Evolutionary conservation across 2,329 filamentous ascomycete genomes (phyloP).

Genomic region (Lachnellula subtilissima): DNA sequence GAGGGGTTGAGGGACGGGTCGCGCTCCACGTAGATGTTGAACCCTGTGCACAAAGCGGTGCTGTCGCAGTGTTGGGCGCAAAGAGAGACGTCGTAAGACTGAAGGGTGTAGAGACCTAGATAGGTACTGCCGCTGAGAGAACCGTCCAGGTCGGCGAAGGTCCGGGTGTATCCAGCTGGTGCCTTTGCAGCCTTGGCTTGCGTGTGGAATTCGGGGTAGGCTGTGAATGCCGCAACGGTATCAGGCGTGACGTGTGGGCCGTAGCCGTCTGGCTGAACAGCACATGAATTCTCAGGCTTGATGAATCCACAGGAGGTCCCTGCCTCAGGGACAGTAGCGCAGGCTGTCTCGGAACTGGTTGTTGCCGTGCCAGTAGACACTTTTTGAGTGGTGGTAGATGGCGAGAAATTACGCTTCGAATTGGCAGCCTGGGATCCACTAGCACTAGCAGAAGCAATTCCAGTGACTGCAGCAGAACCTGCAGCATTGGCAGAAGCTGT

Average conservation of each 20-base stretch:
- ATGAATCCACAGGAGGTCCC: slow-evolving; percentile 36
- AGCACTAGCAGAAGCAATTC: slow-evolving; percentile 12
- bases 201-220: slow-evolving; percentile 17
- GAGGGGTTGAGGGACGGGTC: slow-evolving; percentile 32
- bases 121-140: slow-evolving; percentile 24
- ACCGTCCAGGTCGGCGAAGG: slow-evolving; percentile 30
- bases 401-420: not conserved
- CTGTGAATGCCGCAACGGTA: slow-evolving; percentile 30
- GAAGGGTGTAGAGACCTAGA: slow-evolving; percentile 25
- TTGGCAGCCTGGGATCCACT: slow-evolving; percentile 2
- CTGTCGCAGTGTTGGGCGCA: slow-evolving; percentile 27
- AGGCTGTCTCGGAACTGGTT: slow-evolving; percentile 24
- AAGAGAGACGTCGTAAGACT: slow-evolving; percentile 25
- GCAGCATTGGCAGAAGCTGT: slow-evolving; percentile 16
- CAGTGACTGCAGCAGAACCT: slow-evolving; percentile 18
- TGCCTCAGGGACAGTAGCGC: slow-evolving; percentile 28
- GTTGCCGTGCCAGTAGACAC: slow-evolving; percentile 18
- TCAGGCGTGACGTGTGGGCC: slow-evolving; percentile 32
- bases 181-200: slow-evolving; percentile 24
- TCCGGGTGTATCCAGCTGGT: slow-evolving; percentile 29
- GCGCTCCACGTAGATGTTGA: slow-evolving; percentile 34
- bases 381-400: slow-evolving; percentile 17
- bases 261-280: slow-evolving; percentile 29
- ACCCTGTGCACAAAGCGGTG: slow-evolving; percentile 24
- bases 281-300: slow-evolving; percentile 35